Conservation (phyloP, 441 rosid genomes). For the Euphorbia corollata region DNA sequence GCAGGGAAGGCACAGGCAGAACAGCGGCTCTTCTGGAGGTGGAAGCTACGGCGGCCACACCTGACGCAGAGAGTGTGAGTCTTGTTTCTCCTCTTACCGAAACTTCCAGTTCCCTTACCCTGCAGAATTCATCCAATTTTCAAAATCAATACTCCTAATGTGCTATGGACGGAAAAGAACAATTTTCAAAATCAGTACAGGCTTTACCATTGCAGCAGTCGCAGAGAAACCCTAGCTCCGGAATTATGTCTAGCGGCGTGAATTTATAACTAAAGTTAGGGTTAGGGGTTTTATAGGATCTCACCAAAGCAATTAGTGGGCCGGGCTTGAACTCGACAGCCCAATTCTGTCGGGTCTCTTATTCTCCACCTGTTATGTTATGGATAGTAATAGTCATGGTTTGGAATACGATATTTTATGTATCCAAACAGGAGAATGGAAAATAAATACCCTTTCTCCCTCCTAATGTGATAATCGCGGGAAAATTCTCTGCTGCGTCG, state of each 20-base stretch:
- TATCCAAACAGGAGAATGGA: not conserved
- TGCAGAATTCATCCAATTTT: constrained; percentile 18
- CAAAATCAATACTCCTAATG: not conserved
- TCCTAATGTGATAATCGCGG: not conserved
- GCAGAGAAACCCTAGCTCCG: constrained; percentile 19
- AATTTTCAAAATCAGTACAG: too few species aligned
- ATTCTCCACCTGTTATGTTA: too few species aligned
- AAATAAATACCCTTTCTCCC: not conserved
- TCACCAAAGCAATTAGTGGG: not conserved
- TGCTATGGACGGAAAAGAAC: not conserved
- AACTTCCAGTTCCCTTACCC: constrained; percentile 97
- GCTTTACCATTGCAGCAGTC: constrained; percentile 29
- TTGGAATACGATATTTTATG: not conserved
- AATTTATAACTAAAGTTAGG: not conserved
- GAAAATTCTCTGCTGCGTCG: not conserved
- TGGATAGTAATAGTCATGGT: not conserved
- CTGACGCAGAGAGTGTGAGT: constrained; percentile 88
- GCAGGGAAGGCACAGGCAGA: constrained; percentile 80
- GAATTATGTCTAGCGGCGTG: not conserved
- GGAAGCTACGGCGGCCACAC: constrained; percentile 93
- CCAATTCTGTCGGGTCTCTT: not conserved
- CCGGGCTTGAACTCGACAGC: not conserved
- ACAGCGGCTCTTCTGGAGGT: constrained; percentile 93
- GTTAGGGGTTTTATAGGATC: constrained; percentile 7
- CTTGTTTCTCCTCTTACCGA: constrained; percentile 96